phyloP scores from a whole-genome alignment of 352 stramenopile genomes.

The Phytophthora meadii region DNA sequence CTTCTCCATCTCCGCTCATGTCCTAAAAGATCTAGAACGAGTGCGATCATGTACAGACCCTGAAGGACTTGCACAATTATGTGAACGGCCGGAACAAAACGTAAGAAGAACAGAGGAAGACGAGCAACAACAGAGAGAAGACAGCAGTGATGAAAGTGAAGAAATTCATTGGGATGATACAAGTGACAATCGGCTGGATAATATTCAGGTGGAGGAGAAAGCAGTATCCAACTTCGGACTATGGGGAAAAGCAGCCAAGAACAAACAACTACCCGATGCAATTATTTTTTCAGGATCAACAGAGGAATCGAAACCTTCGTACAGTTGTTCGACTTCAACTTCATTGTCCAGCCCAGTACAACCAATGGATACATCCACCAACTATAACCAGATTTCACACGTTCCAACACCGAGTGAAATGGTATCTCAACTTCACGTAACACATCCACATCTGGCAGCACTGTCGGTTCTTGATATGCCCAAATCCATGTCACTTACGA shows the following conservation, averaged over 20 bases:
- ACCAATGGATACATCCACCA: no score
- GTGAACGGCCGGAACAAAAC: slow-evolving; percentile 32
- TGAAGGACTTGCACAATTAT: slow-evolving; percentile 20
- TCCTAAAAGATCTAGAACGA: slow-evolving; percentile 57
- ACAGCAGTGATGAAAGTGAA: slow-evolving; percentile 36
- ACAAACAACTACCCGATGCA: slow-evolving; percentile 49
- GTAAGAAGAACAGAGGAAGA: slow-evolving; percentile 18
- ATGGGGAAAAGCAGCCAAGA: slow-evolving; percentile 63
- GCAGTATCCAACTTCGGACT: slow-evolving; percentile 59
- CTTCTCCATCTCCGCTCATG: slow-evolving; percentile 65
- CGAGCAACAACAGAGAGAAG: slow-evolving; percentile 26
- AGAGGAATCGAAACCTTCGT: slow-evolving; percentile 9
- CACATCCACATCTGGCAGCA: slow-evolving; percentile 28
- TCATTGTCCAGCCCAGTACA: slow-evolving; percentile 4
- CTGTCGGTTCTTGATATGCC: slow-evolving; percentile 23
- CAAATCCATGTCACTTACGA: slow-evolving; percentile 52
- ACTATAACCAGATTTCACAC: slow-evolving; percentile 3
- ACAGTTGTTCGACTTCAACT: slow-evolving; percentile 2
- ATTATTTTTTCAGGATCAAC: slow-evolving; percentile 47
- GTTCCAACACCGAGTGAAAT: slow-evolving; percentile 40
- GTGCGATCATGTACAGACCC: slow-evolving; percentile 31
- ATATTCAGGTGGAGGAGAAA: slow-evolving; percentile 17
- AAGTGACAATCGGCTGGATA: slow-evolving; percentile 8
- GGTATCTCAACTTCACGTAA: slow-evolving; percentile 45
- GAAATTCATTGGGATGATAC: slow-evolving; percentile 32